Evolutionary conservation across 1,139 yeast species (phyloP).

Genomic region (Debaryomyces psychrophilus): DNA sequence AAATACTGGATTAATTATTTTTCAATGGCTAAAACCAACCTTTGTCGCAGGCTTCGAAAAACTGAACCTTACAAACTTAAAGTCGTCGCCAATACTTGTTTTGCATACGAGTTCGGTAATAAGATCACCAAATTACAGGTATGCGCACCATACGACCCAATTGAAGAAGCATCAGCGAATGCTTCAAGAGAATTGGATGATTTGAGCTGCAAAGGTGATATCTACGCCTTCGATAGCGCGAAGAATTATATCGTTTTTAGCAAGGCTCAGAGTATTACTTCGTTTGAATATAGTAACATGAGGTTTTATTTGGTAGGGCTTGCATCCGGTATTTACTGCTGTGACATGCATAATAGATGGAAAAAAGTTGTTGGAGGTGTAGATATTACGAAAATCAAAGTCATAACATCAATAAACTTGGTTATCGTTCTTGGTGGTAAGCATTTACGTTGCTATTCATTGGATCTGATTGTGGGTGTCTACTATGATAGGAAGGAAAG

Average conservation of each 20-base stretch:
- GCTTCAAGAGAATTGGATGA: slow-evolving; percentile 24
- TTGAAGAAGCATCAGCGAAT: slow-evolving; percentile 49
- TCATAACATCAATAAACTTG: slow-evolving; percentile 59
- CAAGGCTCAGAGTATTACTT: slow-evolving; percentile 30
- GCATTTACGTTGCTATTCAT: slow-evolving; percentile 61
- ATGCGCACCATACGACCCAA: slow-evolving; percentile 63
- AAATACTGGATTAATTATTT: slow-evolving; percentile 63
- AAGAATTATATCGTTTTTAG: slow-evolving; percentile 31
- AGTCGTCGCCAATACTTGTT: slow-evolving; percentile 60
- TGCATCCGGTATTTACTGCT: slow-evolving; percentile 46
- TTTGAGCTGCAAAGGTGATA: slow-evolving; percentile 32
- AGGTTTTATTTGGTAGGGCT: slow-evolving; percentile 39
- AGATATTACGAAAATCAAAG: slow-evolving; percentile 63
- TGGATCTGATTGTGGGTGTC: slow-evolving; percentile 47
- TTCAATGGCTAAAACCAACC: slow-evolving; percentile 55
- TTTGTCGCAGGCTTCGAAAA: slow-evolving; percentile 46
- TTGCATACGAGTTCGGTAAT: slow-evolving; percentile 62
- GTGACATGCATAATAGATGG: slow-evolving; percentile 60
- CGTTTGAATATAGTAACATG: slow-evolving; percentile 30
- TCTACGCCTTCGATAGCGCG: slow-evolving; percentile 28
- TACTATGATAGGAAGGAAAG: slow-evolving; percentile 38
- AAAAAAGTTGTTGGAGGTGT: slow-evolving; percentile 56
- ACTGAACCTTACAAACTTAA: slow-evolving; percentile 59
- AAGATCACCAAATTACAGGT: slow-evolving; percentile 62
- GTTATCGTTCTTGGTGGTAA: slow-evolving; percentile 63